Conservation (phyloP, 1,284 basidiomycete species). For the Apiotrichum mycotoxinovorans region DNA sequence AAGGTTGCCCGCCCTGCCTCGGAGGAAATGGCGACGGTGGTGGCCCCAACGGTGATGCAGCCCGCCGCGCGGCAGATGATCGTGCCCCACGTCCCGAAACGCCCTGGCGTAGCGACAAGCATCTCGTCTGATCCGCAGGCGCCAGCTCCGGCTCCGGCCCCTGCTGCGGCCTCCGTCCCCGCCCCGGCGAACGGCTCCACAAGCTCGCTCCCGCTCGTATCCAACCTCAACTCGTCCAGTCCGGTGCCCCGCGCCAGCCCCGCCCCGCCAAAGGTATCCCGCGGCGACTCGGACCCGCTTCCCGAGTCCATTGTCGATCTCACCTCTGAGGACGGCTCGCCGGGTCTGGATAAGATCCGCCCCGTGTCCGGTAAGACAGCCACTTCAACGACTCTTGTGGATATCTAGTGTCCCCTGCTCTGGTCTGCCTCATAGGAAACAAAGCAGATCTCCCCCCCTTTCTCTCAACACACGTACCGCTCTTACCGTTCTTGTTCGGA, state of each 20-base stretch:
- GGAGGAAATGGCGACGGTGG: neutral
- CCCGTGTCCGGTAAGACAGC: neutral
- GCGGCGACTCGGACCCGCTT: conserved; percentile 3
- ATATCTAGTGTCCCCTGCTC: neutral
- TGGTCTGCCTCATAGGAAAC: too few species aligned
- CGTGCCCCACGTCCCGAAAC: conserved; percentile 42
- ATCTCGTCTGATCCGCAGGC: conserved; percentile 17
- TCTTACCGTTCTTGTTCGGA: too few species aligned
- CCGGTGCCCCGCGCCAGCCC: neutral
- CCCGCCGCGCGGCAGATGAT: conserved; percentile 36
- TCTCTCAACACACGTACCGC: too few species aligned
- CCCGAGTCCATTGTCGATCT: neutral
- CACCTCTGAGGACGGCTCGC: neutral
- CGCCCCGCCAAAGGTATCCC: neutral
- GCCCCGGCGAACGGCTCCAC: neutral
- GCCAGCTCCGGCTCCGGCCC: neutral
- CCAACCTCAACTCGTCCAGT: neutral
- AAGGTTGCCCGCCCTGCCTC: neutral
- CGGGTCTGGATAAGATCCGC: neutral
- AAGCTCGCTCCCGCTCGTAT: neutral
- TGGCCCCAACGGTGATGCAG: conserved; percentile 19
- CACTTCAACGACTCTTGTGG: neutral
- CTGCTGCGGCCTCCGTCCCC: neutral
- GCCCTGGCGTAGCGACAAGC: conserved; percentile 41
- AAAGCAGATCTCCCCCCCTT: too few species aligned